phyloP scores from a whole-genome alignment of 495 filamentous ascomycete species.

The Aspergillus hancockii region DNA sequence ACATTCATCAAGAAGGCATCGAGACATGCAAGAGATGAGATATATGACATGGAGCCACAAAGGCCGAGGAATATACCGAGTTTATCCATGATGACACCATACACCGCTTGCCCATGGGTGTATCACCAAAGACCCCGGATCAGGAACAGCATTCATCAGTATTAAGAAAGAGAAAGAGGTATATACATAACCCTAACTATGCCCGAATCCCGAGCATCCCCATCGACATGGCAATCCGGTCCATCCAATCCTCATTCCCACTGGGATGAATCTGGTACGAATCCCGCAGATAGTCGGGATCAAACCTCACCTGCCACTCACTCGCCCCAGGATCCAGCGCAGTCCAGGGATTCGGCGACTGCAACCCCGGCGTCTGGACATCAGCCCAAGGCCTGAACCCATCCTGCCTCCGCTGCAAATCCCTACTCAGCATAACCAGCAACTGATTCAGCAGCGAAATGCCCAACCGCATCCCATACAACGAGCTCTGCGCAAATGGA shows the following conservation, averaged over 20 bases:
- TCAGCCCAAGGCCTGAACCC: not conserved
- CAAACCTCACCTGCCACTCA: constrained; percentile 8
- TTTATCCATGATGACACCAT: too few relatives aligned
- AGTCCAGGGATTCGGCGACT: constrained; percentile 3
- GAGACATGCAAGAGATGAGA: too few relatives aligned
- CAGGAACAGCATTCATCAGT: too few relatives aligned
- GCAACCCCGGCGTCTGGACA: not conserved
- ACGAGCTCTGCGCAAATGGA: constrained; percentile 9
- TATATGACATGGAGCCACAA: too few relatives aligned
- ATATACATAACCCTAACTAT: constrained; percentile 2
- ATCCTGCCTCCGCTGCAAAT: not conserved
- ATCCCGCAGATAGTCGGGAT: constrained; percentile 4
- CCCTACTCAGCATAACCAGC: not conserved
- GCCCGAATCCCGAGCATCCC: constrained; percentile 16
- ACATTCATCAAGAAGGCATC: too few relatives aligned
- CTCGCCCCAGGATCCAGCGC: not conserved
- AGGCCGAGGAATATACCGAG: too few relatives aligned
- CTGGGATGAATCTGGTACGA: not conserved
- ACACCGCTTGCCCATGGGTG: too few relatives aligned
- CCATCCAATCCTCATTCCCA: constrained; percentile 12
- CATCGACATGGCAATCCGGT: constrained; percentile 16
- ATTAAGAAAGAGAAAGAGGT: too few relatives aligned
- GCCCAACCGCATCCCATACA: constrained; percentile 12
- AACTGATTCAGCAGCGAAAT: constrained; percentile 12
- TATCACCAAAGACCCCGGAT: too few relatives aligned